Evolutionary conservation across 2,329 filamentous ascomycete genomes (phyloP).

Genomic region (Pseudocercospora ulei): DNA sequence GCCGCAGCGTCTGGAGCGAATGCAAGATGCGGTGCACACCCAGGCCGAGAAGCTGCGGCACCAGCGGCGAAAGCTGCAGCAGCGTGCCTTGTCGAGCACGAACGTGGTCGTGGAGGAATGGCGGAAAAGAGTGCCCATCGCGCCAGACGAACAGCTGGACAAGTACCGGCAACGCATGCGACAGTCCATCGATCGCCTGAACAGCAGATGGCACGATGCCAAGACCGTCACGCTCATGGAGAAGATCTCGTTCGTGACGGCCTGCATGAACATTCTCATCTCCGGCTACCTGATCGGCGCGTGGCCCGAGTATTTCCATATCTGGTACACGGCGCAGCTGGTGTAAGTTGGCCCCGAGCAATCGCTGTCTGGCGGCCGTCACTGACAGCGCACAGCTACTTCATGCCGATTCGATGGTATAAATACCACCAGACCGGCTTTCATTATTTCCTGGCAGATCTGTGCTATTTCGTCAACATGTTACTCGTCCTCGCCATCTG

Average conservation of each 20-base stretch:
- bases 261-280: constrained; percentile 94
- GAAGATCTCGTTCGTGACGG: constrained; percentile 92
- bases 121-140: constrained; percentile 66
- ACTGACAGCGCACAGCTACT: constrained; percentile 52
- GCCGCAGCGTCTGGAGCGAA: constrained; percentile 78
- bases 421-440: constrained; percentile 85
- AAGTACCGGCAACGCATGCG: constrained; percentile 84
- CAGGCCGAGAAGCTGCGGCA: constrained; percentile 78
- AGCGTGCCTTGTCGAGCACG: constrained; percentile 65
- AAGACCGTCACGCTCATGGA: constrained; percentile 80
- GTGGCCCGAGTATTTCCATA: constrained; percentile 73
- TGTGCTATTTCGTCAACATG: constrained; percentile 97
- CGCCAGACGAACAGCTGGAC: constrained; percentile 83
- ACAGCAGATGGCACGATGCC: constrained; percentile 76
- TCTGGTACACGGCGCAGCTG: constrained; percentile 59
- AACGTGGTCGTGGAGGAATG: constrained; percentile 88
- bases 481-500: constrained; percentile 73
- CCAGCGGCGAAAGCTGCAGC: constrained; percentile 71
- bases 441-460: constrained; percentile 92
- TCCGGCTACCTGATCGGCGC: constrained; percentile 88
- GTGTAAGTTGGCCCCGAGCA: constrained; percentile 20
- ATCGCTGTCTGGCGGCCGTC: background rate
- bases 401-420: constrained; percentile 92
- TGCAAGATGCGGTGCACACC: constrained; percentile 69
- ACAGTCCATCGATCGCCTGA: constrained; percentile 75